These are phyloP conservation scores for Sarcomyxa edulis DNA, from an alignment of 768 basidiomycete genomes.

Conservation along the genomic window DNA sequence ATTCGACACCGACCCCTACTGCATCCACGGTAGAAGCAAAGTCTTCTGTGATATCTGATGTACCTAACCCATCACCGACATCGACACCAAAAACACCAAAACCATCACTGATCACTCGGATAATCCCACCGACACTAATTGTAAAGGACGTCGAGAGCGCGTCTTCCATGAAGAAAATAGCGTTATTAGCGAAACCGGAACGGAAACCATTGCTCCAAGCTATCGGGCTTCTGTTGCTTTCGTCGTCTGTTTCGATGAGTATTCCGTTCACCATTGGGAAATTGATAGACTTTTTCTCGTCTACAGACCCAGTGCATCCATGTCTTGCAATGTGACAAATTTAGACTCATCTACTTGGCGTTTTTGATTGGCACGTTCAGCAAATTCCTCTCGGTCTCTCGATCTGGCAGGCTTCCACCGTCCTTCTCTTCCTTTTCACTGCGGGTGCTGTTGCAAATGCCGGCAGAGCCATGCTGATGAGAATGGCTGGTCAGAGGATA, in stretches of 20 bases:
- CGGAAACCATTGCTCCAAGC: conserved; percentile 70
- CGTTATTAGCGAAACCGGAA: conserved; percentile 80
- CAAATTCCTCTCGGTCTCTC: conserved; percentile 79
- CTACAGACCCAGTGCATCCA: conserved; percentile 64
- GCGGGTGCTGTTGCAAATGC: conserved; percentile 87
- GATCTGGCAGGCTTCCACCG: conserved; percentile 71
- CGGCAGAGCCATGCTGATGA: conserved; percentile 78
- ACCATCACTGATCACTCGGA: conserved; percentile 15
- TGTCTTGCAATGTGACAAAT: background rate
- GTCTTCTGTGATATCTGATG: too few species aligned
- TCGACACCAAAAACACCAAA: too few species aligned
- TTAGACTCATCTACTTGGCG: too few species aligned
- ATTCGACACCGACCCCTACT: too few species aligned
- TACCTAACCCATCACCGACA: too few species aligned
- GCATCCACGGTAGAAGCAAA: too few species aligned
- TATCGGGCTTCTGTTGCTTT: conserved; percentile 76
- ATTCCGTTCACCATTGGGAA: conserved; percentile 91
- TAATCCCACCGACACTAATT: conserved; percentile 24
- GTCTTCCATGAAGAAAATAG: conserved; percentile 70
- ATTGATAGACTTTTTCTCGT: conserved; percentile 90
- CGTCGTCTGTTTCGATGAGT: conserved; percentile 87
- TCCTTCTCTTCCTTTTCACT: conserved; percentile 73
- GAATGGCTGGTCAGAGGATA: conserved; percentile 88
- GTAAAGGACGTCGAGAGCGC: conserved; percentile 33
- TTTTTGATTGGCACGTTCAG: too few species aligned